Conservation (phyloP, 2,329 filamentous ascomycete genomes). For the Botrytis byssoidea region DNA sequence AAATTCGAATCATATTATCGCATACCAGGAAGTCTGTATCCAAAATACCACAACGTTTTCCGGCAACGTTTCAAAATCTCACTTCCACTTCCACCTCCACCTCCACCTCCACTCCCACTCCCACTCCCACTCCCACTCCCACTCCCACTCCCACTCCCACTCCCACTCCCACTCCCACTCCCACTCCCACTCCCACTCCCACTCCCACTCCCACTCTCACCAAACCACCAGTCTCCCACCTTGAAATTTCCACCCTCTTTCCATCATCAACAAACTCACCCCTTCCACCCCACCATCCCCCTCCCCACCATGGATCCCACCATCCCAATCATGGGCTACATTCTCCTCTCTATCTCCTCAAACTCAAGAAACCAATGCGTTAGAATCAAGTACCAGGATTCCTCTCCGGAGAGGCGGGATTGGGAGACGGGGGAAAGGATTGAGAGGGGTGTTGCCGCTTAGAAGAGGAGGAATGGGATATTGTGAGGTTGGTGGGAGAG, state of each 20-base stretch:
- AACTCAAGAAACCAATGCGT: not conserved
- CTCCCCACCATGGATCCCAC: not conserved
- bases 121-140: too few relatives aligned
- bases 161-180: too few relatives aligned
- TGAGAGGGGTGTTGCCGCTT: not conserved
- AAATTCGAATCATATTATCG: too few relatives aligned
- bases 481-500: not conserved
- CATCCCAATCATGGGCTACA: not conserved
- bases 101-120: too few relatives aligned
- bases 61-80: too few relatives aligned
- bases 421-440: not conserved
- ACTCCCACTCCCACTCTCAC: too few relatives aligned
- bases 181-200: too few relatives aligned
- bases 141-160: too few relatives aligned
- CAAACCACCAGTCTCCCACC: too few relatives aligned
- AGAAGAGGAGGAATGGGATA: not conserved
- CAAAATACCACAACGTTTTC: not conserved
- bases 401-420: not conserved
- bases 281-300: not conserved
- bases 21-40: accelerated
- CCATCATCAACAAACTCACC: not conserved
- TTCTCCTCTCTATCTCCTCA: not conserved
- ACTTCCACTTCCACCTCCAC: too few relatives aligned
- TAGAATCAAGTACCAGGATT: not conserved
- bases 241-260: too few relatives aligned